Base-by-base conservation (phyloP, 2,329 filamentous ascomycete genomes). In the Pseudogymnoascus pannorum region DNA sequence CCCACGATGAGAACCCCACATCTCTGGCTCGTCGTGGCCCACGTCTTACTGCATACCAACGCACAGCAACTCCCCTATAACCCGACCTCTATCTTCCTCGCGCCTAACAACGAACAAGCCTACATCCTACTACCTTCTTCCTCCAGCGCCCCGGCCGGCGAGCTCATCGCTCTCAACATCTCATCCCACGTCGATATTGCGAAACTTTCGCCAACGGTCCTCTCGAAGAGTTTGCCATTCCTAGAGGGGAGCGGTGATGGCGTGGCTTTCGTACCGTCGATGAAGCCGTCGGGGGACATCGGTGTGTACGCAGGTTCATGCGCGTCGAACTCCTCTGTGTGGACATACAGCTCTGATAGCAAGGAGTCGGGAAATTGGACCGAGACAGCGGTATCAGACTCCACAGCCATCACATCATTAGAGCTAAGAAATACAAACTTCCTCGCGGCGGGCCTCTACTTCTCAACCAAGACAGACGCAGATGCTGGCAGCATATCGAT, bases 241-340 rank as follows among this genome's bases (percentile, higher is more conserved):
- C 73, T 88, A 5, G 11, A 67, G 75, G 33, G 75, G 75, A 71
- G 74, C 31, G 72, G 76, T 29, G 74, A 74, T 36, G 77, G 75
- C 4, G 80, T 78, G 9, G 79, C 88, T 0, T 94, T 91, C 68
- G 80, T 86, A 5, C 85, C 91, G 0, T 78, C 86, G 0, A 78
- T 92, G 31, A 84, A 88, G 54, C 76, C 81, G 44, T 79, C 84
- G 68, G 91, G 90, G 14, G 83, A 86, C 9, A 80, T 97, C 26
- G 81, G 85, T 2, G 85, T 94, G 1, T 88, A 91, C 61, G 79
- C 87, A 0, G 92, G 93, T 2, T 80, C 87, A 65, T 97, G 93
- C 70, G 75, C 81, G 0, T 74, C 76, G 29, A 75, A 74, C 36
- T 80, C 83, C 11, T 73, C 80, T 33, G 70, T 95, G 61, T 96